phyloP scores from a whole-genome alignment of 805 yeast species.

The Starmerella bombi region DNA sequence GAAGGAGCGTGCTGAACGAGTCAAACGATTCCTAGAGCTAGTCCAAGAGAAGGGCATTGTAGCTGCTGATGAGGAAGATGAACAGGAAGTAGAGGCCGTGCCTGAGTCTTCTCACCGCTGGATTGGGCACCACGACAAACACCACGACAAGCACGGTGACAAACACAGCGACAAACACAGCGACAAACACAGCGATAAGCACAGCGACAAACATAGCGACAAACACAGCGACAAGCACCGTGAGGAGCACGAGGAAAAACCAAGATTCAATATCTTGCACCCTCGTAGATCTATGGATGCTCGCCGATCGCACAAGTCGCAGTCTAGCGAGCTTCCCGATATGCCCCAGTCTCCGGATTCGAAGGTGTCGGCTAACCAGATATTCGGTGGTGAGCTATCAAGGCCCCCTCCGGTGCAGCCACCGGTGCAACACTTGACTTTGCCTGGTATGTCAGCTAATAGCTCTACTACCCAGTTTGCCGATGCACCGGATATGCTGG shows the following conservation, averaged over 20 bases:
- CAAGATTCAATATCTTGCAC: not conserved
- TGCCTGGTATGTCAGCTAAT: not conserved
- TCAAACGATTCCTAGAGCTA: slow-evolving; percentile 5
- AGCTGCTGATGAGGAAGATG: not conserved
- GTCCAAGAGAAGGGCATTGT: not conserved
- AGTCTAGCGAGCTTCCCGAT: not conserved
- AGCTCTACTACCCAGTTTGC: too few relatives aligned
- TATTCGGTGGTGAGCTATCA: not conserved
- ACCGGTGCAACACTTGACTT: not conserved
- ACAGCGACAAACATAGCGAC: not conserved
- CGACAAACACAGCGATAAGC: not conserved
- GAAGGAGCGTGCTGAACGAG: slow-evolving; percentile 14
- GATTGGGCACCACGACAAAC: too few relatives aligned
- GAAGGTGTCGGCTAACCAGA: not conserved
- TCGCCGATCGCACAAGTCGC: not conserved
- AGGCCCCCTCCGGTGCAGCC: not conserved
- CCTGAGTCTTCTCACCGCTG: not conserved
- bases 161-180: not conserved
- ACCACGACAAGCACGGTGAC: not conserved
- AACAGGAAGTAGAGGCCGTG: not conserved
- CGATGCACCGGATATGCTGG: too few relatives aligned
- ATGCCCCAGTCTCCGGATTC: not conserved
- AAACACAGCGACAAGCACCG: not conserved
- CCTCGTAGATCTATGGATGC: not conserved
- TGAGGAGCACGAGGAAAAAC: not conserved